Evolutionary conservation across 345 rosid species (phyloP).

Genomic region (Bruguiera gymnorhiza): DNA sequence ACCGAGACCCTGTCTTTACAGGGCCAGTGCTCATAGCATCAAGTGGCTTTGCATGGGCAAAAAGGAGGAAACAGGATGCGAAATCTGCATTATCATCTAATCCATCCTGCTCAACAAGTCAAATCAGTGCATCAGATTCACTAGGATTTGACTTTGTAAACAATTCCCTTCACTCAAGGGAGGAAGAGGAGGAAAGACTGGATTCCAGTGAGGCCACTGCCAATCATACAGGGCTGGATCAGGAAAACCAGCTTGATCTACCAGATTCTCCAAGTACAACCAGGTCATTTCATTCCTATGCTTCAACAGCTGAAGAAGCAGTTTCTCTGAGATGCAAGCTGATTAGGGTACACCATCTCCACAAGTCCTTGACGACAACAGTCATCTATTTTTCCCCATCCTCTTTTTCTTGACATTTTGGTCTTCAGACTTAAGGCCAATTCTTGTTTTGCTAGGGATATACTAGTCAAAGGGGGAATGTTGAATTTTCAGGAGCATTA

Average conservation of each 20-base stretch:
- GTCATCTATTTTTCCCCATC: neutral
- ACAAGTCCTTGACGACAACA: neutral
- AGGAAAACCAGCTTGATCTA: constrained; percentile 10
- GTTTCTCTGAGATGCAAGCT: constrained; percentile 21
- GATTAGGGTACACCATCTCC: constrained; percentile 27
- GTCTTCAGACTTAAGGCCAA: neutral
- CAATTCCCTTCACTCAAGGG: constrained; percentile 24
- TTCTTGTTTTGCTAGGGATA: constrained; percentile 9
- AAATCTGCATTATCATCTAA: constrained; percentile 44
- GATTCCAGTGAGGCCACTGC: constrained; percentile 5
- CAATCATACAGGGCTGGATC: constrained; percentile 6
- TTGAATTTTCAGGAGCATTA: constrained; percentile 47
- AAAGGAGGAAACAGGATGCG: constrained; percentile 45
- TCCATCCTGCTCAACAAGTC: constrained; percentile 41
- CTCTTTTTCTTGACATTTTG: neutral
- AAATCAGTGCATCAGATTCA: constrained; percentile 37
- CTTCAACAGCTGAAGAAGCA: constrained; percentile 16
- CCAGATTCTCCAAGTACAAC: constrained; percentile 35
- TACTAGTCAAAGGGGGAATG: constrained; percentile 7
- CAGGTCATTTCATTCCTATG: constrained; percentile 25
- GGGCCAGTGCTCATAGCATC: constrained; percentile 30
- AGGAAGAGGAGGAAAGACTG: constrained; percentile 18
- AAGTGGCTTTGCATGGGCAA: constrained; percentile 37
- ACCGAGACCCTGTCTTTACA: constrained; percentile 7
- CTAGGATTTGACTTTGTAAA: constrained; percentile 45